Evolutionary conservation across 2,329 filamentous ascomycete genomes (phyloP), one percentile per base, ranked within the genome.

Genomic region (Neocatenulostroma microsporum): DNA sequence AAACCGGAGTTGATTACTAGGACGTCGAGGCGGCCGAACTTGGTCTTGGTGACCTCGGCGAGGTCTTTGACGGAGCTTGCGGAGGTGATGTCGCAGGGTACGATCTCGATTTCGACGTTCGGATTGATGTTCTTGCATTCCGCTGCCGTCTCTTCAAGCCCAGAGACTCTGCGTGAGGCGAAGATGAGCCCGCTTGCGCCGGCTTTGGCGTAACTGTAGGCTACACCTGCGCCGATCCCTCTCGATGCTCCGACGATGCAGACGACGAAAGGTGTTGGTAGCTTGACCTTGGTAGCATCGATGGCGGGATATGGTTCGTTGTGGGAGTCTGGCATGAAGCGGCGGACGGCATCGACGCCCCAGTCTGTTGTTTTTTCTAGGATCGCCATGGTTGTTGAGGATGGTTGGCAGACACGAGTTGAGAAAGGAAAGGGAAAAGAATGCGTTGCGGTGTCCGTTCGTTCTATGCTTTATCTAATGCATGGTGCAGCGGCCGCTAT

Each of bases 211-310:
- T 60, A 64, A 19, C 53, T 40, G 18, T 47, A 41, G 11, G 58
- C 59, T 19, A 62, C 50, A 6, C 54, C 53, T 5, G 57, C 50
- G 9, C 60, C 61, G 12, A 62, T 60, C 13, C 58, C 59, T 18
- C 56, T 47, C 20, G 54, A 55, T 5, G 58, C 60, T 9, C 61
- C 61, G n/a, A 63, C 44, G 15, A 64, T 51, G 37, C 54, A 57
- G 20, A 57, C 58, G 12, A 54, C 46, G 39, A 54, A 62, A 1
- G 49, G 43, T 2, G 36, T 37, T 3, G 54, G 49, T 12, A 63
- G 45, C 3, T 27, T 48, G 13, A 40, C 30, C 2, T 30, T 38
- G 12, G 31, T 26, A 5, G 45, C 34, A 27, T 45, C 40, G 18
- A 42, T 41, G 30, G 7, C 9, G 64, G 58, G 40, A 67, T 55